These are phyloP conservation scores for Pythium dissotocum DNA, from an alignment of 352 stramenopile genomes.

Conservation along the genomic window DNA sequence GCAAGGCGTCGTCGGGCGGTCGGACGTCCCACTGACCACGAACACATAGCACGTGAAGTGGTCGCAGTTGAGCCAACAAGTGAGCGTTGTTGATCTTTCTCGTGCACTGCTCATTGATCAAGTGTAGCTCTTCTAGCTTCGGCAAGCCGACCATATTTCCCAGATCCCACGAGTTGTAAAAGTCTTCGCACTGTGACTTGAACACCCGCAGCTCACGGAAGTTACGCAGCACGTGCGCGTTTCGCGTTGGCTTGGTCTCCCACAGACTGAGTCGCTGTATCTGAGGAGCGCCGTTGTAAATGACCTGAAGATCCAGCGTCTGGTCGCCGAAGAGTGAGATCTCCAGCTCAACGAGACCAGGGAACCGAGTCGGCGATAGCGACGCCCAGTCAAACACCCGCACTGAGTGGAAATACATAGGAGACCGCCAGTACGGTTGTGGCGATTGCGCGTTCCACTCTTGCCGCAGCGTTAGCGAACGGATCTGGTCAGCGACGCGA, in stretches of 20 bases:
- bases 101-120: not conserved
- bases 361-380: no score
- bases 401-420: no score
- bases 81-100: not conserved
- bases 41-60: not conserved
- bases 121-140: not conserved
- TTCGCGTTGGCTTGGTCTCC: not conserved
- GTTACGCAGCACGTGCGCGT: not conserved
- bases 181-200: not conserved
- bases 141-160: not conserved
- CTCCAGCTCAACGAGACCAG: no score
- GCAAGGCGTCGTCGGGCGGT: not conserved
- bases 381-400: no score
- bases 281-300: no score
- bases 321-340: no score
- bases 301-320: no score
- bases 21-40: not conserved
- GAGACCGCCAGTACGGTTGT: no score
- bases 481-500: no score
- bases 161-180: not conserved
- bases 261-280: no score
- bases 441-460: no score
- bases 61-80: not conserved
- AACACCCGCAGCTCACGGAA: not conserved
- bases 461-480: no score